Percentiles rank a stretch among this genome's conserved stretches.
phyloP scores from a whole-genome alignment of 2,329 filamentous ascomycete genomes.

The Claviceps pazoutovae region DNA sequence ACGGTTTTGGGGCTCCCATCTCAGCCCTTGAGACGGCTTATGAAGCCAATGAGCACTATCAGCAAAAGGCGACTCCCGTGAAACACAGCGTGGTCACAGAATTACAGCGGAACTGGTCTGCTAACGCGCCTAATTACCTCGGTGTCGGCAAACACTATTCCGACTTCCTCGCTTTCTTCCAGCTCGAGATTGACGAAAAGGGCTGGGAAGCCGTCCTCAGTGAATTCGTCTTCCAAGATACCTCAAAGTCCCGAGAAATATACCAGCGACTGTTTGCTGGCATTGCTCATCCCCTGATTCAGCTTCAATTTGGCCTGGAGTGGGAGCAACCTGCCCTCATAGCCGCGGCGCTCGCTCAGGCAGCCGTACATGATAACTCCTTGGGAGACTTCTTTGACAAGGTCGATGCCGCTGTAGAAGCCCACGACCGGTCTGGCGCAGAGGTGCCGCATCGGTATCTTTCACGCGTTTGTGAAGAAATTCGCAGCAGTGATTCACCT shows the following conservation, averaged over 20 bases:
- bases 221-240: constrained; percentile 55
- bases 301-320: constrained; percentile 74
- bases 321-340: constrained; percentile 71
- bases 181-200: constrained; percentile 52
- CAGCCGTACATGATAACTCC: constrained; percentile 51
- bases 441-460: constrained; percentile 14
- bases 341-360: constrained; percentile 65
- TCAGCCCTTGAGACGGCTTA: constrained; percentile 49
- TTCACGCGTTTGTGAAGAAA: constrained; percentile 46
- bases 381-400: constrained; percentile 39
- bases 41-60: constrained; percentile 50
- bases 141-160: constrained; percentile 51
- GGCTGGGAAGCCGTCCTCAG: constrained; percentile 46
- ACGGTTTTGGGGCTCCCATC: constrained; percentile 55
- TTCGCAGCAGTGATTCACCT: constrained; percentile 36
- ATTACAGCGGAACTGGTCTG: constrained; percentile 37
- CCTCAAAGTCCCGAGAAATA: constrained; percentile 53
- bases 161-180: constrained; percentile 66
- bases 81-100: constrained; percentile 37
- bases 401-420: constrained; percentile 33
- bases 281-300: constrained; percentile 68
- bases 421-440: constrained; percentile 7
- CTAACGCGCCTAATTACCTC: constrained; percentile 41
- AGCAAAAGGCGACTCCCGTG: constrained; percentile 36
- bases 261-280: constrained; percentile 53